A percentile compares a stretch with the other conserved stretches of the same genome.
Evolutionary conservation across 1,139 yeast species (phyloP).

Genomic region (Pichia sp.): DNA sequence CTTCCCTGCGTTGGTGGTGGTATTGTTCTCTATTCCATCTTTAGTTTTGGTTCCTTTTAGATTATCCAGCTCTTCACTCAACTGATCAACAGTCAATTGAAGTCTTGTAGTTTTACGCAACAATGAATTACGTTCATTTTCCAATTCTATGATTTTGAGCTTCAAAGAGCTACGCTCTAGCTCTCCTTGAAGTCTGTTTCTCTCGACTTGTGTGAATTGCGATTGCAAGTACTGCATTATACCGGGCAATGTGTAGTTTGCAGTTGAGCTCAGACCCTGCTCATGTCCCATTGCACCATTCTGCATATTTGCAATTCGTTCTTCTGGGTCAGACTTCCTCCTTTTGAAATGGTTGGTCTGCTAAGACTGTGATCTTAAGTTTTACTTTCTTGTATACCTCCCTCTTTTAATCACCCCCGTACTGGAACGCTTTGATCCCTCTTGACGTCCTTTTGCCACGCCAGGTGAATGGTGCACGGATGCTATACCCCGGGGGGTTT

Average conservation of each 20-base stretch:
- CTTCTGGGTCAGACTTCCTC: no score
- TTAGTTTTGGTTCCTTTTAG: neutral
- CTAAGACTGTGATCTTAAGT: no score
- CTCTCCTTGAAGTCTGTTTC: conserved; percentile 53
- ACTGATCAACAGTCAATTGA: conserved; percentile 21
- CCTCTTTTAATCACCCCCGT: neutral
- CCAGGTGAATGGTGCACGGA: neutral
- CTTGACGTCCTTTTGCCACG: neutral
- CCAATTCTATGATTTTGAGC: conserved; percentile 49
- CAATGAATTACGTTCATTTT: conserved; percentile 50
- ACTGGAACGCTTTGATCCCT: neutral
- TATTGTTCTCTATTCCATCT: neutral
- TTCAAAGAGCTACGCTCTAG: conserved; percentile 57
- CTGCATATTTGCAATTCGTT: conserved; percentile 3
- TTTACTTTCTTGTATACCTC: no score
- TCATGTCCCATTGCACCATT: conserved; percentile 9
- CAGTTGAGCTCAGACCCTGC: conserved; percentile 13
- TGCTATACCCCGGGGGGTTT: neutral
- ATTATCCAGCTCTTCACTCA: conserved; percentile 18
- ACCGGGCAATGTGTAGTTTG: conserved; percentile 55
- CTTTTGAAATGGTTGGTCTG: no score
- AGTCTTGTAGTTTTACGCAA: conserved; percentile 29
- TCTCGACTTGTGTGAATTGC: conserved; percentile 56
- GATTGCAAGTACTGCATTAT: conserved; percentile 60
- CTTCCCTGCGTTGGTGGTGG: neutral